Evolutionary conservation across 306 rosid species (phyloP).

Genomic region (Coriaria nepalensis): DNA sequence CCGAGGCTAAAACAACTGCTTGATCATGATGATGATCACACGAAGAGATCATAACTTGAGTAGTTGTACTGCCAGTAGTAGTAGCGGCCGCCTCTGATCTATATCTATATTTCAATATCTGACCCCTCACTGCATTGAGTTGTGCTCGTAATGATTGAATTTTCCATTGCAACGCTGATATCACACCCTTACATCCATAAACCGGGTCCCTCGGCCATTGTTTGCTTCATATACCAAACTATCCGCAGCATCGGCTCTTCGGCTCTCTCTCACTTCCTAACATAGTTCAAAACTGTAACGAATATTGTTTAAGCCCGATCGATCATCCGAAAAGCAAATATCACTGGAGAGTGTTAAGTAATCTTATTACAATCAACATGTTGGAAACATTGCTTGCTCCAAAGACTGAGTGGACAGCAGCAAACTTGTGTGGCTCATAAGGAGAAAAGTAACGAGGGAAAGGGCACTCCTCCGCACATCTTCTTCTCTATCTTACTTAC

Average conservation of each 20-base stretch:
- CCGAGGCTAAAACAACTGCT: neutral
- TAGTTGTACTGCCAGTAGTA: slow-evolving; percentile 12
- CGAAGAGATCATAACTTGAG: slow-evolving; percentile 27
- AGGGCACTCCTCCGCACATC: slow-evolving; percentile 90
- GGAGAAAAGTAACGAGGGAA: slow-evolving; percentile 92
- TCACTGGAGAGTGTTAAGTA: too few species aligned
- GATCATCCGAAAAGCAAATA: too few species aligned
- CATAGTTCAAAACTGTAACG: too few species aligned
- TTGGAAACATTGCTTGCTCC: slow-evolving; percentile 98
- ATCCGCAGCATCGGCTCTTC: slow-evolving; percentile 78
- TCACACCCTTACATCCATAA: slow-evolving; percentile 86
- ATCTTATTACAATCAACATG: slow-evolving; percentile 33
- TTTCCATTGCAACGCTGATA: slow-evolving; percentile 70
- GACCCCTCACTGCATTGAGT: slow-evolving; percentile 38
- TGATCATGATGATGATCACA: slow-evolving; percentile 4
- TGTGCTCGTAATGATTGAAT: slow-evolving; percentile 51
- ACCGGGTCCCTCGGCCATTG: slow-evolving; percentile 79
- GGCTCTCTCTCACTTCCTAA: slow-evolving; percentile 65
- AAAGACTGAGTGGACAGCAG: slow-evolving; percentile 81
- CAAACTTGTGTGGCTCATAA: slow-evolving; percentile 76
- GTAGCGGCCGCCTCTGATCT: too few species aligned
- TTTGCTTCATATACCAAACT: slow-evolving; percentile 86
- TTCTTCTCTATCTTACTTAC: slow-evolving; percentile 87
- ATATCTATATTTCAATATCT: slow-evolving; percentile 44
- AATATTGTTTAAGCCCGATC: too few species aligned